Conservation (phyloP, 2,329 filamentous ascomycete species). For the Leptodontidium sp. region DNA sequence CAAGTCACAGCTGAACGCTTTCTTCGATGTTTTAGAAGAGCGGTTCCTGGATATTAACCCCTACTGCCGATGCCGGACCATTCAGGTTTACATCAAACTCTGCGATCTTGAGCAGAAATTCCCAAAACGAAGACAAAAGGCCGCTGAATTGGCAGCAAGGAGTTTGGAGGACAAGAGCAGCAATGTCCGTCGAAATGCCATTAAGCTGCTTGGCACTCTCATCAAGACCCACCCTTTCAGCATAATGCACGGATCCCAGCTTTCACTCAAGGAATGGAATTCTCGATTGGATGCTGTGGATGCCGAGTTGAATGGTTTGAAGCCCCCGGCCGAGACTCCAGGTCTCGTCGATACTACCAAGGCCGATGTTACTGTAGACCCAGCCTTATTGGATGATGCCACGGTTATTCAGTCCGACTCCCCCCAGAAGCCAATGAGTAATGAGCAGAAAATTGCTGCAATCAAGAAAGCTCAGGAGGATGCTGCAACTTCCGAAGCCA, state of each 20-base stretch:
- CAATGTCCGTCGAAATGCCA: constrained; percentile 93
- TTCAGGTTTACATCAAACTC: constrained; percentile 91
- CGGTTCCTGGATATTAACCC: constrained; percentile 96
- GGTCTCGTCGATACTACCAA: constrained; percentile 71
- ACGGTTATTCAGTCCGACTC: constrained; percentile 77
- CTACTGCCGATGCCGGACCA: constrained; percentile 88
- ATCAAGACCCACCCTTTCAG: constrained; percentile 96
- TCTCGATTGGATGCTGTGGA: constrained; percentile 84
- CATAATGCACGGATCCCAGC: constrained; percentile 86
- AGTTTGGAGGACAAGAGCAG: constrained; percentile 98
- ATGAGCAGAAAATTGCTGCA: constrained; percentile 77
- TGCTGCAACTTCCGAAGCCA: constrained; percentile 86
- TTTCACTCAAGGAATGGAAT: constrained; percentile 87
- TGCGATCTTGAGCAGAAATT: constrained; percentile 97
- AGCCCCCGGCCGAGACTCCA: constrained; percentile 77
- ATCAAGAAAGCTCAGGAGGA: constrained; percentile 85
- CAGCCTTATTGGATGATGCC: constrained; percentile 83
- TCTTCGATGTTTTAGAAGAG: constrained; percentile 96
- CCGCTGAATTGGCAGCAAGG: constrained; percentile 84
- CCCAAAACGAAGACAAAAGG: constrained; percentile 87
- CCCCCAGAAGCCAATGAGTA: constrained; percentile 76
- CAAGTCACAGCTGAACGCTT: constrained; percentile 94
- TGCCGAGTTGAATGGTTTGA: constrained; percentile 79
- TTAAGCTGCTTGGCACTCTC: constrained; percentile 87
- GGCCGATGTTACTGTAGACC: constrained; percentile 67